These are phyloP conservation scores for Sechiopsis laciniata DNA, from an alignment of 306 rosid species.

Conservation along the genomic window DNA sequence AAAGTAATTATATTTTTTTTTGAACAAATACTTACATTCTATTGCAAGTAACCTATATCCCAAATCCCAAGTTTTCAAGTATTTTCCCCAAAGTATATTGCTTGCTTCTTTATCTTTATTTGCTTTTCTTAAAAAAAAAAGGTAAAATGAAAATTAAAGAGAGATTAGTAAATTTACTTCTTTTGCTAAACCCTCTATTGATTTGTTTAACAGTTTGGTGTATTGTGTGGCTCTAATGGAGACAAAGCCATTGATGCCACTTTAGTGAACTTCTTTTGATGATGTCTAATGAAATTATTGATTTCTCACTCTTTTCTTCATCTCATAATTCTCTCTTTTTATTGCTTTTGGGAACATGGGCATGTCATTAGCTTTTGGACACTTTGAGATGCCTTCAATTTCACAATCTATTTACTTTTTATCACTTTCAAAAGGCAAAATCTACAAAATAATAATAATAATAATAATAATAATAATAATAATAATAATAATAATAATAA, in stretches of 20 bases:
- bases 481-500: too few species aligned
- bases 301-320: slow-evolving; percentile 29
- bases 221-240: slow-evolving; percentile 23
- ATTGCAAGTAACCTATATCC: slow-evolving; percentile 31
- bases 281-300: slow-evolving; percentile 55
- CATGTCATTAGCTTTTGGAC: slow-evolving; percentile 54
- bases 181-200: neutral
- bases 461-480: too few species aligned
- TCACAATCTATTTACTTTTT: slow-evolving; percentile 38
- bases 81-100: slow-evolving; percentile 18
- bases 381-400: slow-evolving; percentile 52
- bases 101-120: neutral
- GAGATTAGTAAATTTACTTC: neutral
- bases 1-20: slow-evolving; percentile 15
- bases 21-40: slow-evolving; percentile 35
- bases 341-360: slow-evolving; percentile 74
- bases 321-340: slow-evolving; percentile 52
- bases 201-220: neutral
- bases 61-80: slow-evolving; percentile 27
- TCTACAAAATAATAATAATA: too few species aligned
- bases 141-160: neutral
- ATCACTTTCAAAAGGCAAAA: slow-evolving; percentile 34
- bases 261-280: slow-evolving; percentile 56
- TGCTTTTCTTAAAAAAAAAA: neutral
- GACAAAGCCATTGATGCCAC: slow-evolving; percentile 35